Evolutionary conservation across 176 grass and related monocot genomes (phyloP).

Genomic region (Neostapfia colusana): DNA sequence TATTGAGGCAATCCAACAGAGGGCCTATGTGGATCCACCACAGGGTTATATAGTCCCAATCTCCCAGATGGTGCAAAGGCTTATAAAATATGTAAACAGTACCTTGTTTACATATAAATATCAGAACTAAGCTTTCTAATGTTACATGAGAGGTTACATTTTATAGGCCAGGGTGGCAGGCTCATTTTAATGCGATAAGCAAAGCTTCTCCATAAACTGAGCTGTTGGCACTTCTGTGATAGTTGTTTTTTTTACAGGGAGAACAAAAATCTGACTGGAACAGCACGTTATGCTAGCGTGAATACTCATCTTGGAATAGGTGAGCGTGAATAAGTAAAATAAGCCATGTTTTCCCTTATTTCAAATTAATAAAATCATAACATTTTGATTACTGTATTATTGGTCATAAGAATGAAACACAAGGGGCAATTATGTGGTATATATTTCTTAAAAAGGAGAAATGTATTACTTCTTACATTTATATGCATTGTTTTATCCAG

Average conservation of each 20-base stretch:
- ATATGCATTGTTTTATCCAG: slow-evolving; percentile 47
- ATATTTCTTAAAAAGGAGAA: neutral
- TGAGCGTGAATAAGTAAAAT: slow-evolving; percentile 37
- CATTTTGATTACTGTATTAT: neutral
- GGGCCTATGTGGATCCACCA: neutral
- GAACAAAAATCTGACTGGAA: slow-evolving; percentile 94
- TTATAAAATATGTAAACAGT: neutral
- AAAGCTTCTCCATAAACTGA: slow-evolving; percentile 9
- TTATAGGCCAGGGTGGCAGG: neutral
- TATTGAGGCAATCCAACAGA: neutral
- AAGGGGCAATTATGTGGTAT: slow-evolving; percentile 7
- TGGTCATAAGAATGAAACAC: slow-evolving; percentile 27
- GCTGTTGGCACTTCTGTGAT: slow-evolving; percentile 1
- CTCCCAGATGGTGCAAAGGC: neutral
- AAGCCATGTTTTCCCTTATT: neutral
- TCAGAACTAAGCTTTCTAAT: slow-evolving; percentile 19
- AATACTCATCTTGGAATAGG: slow-evolving; percentile 99
- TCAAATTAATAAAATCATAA: slow-evolving; percentile 13
- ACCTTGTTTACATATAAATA: slow-evolving; percentile 6
- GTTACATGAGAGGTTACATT: slow-evolving; percentile 15
- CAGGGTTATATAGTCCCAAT: neutral
- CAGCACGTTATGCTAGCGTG: slow-evolving; percentile 91
- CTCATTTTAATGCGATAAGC: neutral
- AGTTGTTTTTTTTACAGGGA: slow-evolving; percentile 53
- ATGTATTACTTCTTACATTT: slow-evolving; percentile 16